Base-by-base conservation (phyloP, 371 early-diverging fungal species). In the Syncephalis plumigaleata region DNA sequence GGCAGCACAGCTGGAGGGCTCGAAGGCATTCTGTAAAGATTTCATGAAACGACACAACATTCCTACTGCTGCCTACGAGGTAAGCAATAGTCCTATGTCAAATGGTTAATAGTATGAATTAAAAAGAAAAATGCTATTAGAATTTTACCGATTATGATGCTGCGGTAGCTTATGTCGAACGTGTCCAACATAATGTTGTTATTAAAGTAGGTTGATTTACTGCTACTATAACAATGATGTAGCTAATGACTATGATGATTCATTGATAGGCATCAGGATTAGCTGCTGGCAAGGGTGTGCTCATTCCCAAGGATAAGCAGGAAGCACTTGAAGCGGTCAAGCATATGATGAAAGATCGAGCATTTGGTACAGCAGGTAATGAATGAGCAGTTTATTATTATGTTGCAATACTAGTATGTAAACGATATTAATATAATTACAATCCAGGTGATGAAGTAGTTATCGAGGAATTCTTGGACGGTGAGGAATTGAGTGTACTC, bases 231-330 rank as follows among this genome's bases (percentile, higher is more conserved):
- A 47, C n/a, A n/a, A n/a, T n/a, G n/a, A n/a, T n/a, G n/a, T n/a
- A n/a, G n/a, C n/a, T 31, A 22, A 20, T 43, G 17, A 17, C 44
- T 23, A 22, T 13, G 37, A 23, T 37, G 23, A 26, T 48, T 39
- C 9, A 48, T 21, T 59, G 13, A 53, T 57, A 87, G 79, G 95
- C 95, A 17, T 89, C 90, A 22, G 97, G 97, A 44, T 69, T 97
- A 39, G 97, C 97, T 26, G 94, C 90, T 42, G 97, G 96, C 46
- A 97, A 97, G 65, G 97, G 97, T 46, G 97, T 97, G 3, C 59
- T 95, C 52, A 74, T 97, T 51, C 96, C 97, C 1, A 66, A 71
- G 20, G 79, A 71, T 45, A 78, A 80, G 56, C 74, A 80, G 49
- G 96, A 97, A 59, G 91, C 92, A 5, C 57, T 90, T 42, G 64